Percentiles rank a stretch among this genome's conserved stretches.
Evolutionary conservation across 163 green algal species (phyloP).

Genomic region (Prototheca cutis): DNA sequence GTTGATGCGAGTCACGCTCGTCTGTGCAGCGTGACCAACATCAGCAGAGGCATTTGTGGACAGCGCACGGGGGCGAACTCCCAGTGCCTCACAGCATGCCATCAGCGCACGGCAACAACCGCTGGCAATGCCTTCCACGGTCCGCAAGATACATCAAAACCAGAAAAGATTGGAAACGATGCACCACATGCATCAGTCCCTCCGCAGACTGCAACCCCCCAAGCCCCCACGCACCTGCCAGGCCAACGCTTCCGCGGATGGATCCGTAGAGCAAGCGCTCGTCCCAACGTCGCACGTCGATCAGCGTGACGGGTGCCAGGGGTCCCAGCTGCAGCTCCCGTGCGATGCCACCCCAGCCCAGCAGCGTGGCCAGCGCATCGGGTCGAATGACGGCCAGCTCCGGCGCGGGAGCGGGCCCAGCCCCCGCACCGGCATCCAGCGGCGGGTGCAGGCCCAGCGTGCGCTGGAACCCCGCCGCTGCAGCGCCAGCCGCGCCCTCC

Average conservation of each 20-base stretch:
- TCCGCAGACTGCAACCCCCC: no score
- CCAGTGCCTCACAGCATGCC: not conserved
- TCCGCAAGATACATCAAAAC: no score
- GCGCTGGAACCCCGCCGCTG: slow-evolving; percentile 16
- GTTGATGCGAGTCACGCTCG: no score
- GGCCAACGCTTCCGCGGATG: slow-evolving; percentile 39
- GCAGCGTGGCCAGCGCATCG: slow-evolving; percentile 43
- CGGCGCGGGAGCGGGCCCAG: slow-evolving; percentile 9
- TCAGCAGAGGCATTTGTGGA: no score
- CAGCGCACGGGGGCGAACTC: no score
- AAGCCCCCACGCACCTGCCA: slow-evolving; percentile 44
- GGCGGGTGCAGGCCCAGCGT: slow-evolving; percentile 15
- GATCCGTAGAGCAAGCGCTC: slow-evolving; percentile 62
- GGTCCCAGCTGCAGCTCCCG: not conserved
- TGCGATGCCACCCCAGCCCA: slow-evolving; percentile 19
- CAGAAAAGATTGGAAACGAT: no score
- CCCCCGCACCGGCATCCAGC: slow-evolving; percentile 3
- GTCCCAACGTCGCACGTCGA: slow-evolving; percentile 60
- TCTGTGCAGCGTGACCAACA: no score
- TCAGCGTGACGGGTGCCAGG: slow-evolving; percentile 2
- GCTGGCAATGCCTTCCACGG: not conserved
- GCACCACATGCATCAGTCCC: no score
- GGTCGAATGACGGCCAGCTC: slow-evolving; percentile 32
- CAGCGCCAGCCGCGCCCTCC: slow-evolving; percentile 11
- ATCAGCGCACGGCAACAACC: not conserved